Conservation (phyloP, 2,329 filamentous ascomycete species). For the Alternaria triticimaculans region DNA sequence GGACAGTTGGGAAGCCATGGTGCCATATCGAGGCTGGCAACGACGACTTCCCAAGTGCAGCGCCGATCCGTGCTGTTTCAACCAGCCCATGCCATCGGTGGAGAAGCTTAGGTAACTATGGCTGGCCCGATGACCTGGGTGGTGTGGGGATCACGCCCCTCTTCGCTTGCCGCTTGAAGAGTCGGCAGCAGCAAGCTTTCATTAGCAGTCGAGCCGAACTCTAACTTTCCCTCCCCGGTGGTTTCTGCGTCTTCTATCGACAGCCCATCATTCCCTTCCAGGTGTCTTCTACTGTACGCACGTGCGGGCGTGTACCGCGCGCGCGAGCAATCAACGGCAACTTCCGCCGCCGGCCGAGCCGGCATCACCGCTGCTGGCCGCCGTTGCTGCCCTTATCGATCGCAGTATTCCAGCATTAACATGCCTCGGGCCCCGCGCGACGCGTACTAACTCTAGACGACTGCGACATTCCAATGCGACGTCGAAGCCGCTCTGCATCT, state of each 20-base stretch:
- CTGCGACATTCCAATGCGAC: conserved; percentile 27
- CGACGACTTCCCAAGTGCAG: background rate
- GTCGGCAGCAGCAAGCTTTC: conserved; percentile 16
- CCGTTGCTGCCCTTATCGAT: conserved; percentile 8
- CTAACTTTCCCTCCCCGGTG: background rate
- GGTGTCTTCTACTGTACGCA: background rate
- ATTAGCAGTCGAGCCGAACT: background rate
- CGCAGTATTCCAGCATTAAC: conserved; percentile 12
- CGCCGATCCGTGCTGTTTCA: conserved; percentile 8
- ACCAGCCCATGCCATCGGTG: conserved; percentile 16
- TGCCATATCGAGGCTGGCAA: conserved; percentile 5
- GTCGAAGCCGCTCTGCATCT: background rate
- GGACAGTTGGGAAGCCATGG: background rate
- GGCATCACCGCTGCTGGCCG: conserved; percentile 4
- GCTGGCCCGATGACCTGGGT: conserved; percentile 30
- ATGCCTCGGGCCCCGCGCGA: conserved; percentile 2
- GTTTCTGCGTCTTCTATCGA: background rate
- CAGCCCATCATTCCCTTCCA: background rate
- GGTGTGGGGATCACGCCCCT: conserved; percentile 21
- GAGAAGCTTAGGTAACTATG: conserved; percentile 10
- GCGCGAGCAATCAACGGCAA: background rate
- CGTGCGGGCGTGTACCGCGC: background rate
- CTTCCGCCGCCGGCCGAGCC: conserved; percentile 2
- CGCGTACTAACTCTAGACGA: background rate
- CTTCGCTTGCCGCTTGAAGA: conserved; percentile 25